A percentile compares a stretch with the other conserved stretches of the same genome.
Evolutionary conservation across 768 basidiomycete genomes (phyloP).

Genomic region (Rhizopogon sp.): DNA sequence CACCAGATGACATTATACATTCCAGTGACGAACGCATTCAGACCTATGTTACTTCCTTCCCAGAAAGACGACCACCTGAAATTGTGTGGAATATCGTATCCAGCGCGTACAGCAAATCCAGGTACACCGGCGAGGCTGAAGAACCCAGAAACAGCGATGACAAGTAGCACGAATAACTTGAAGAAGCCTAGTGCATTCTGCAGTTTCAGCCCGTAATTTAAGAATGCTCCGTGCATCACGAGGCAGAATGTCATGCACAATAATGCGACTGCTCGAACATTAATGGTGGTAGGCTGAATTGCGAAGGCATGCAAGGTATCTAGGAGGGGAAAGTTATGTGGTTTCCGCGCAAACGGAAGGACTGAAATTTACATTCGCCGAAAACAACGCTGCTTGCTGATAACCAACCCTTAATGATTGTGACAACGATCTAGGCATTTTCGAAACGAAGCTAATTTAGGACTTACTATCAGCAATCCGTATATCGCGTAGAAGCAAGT

Average conservation of each 20-base stretch:
- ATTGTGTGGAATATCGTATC: slow-evolving; percentile 50
- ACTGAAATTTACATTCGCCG: slow-evolving; percentile 56
- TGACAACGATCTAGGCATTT: not conserved
- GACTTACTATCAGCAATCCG: slow-evolving; percentile 49
- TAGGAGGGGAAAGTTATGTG: slow-evolving; percentile 20
- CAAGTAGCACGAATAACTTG: slow-evolving; percentile 52
- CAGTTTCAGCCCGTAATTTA: slow-evolving; percentile 52
- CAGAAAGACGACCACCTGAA: slow-evolving; percentile 57
- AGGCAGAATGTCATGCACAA: slow-evolving; percentile 52
- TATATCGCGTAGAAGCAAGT: slow-evolving; percentile 59
- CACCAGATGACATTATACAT: slow-evolving; percentile 72
- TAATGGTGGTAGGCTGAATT: slow-evolving; percentile 37
- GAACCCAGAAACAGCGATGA: slow-evolving; percentile 51
- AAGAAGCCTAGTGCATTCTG: slow-evolving; percentile 61
- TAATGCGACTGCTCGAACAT: slow-evolving; percentile 50
- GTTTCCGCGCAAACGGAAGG: no score
- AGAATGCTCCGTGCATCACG: slow-evolving; percentile 49
- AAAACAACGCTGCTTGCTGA: slow-evolving; percentile 62
- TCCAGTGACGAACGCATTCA: slow-evolving; percentile 58
- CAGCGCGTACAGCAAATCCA: slow-evolving; percentile 45
- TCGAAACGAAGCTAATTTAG: not conserved
- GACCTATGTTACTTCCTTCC: slow-evolving; percentile 52
- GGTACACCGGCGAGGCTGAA: slow-evolving; percentile 43
- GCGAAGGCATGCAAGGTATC: slow-evolving; percentile 55
- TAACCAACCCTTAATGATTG: slow-evolving; percentile 42